Evolutionary conservation across 169 alveolate genomes (phyloP).

Genomic region (Ichthyophthirius multifiliis): DNA sequence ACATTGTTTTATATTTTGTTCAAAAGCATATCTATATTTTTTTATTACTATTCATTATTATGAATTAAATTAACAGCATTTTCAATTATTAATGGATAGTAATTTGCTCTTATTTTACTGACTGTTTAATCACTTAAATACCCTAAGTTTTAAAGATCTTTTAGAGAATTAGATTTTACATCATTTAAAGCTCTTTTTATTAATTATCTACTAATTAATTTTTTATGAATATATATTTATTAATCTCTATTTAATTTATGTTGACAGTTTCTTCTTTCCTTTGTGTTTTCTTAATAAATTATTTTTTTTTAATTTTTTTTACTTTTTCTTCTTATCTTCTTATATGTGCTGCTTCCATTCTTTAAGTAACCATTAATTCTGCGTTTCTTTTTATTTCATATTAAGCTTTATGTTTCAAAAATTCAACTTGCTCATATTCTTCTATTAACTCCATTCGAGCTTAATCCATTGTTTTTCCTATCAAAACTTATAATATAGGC

Average conservation of each 20-base stretch:
- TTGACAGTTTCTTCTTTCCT: constrained; percentile 42
- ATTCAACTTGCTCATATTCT: constrained; percentile 24
- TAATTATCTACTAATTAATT: constrained; percentile 14
- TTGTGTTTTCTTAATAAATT: not conserved
- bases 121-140: constrained; percentile 17
- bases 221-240: constrained; percentile 27
- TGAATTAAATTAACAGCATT: not conserved
- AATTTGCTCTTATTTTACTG: constrained; percentile 9
- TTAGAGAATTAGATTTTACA: constrained; percentile 5
- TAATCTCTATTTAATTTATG: constrained; percentile 27
- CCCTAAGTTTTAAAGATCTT: constrained; percentile 31
- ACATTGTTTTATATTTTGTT: constrained; percentile 7
- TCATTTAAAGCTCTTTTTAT: constrained; percentile 14
- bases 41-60: not conserved
- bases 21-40: not conserved
- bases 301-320: not conserved
- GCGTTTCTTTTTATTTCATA: constrained; percentile 38
- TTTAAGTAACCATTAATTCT: constrained; percentile 38
- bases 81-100: constrained; percentile 25
- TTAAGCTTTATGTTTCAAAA: constrained; percentile 12
- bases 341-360: constrained; percentile 46
- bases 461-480: constrained; percentile 39
- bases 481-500: constrained; percentile 36
- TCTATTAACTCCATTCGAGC: constrained; percentile 46
- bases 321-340: constrained; percentile 49